Evolutionary conservation across 345 rosid species (phyloP).

Genomic region (Limnanthes douglasii): DNA sequence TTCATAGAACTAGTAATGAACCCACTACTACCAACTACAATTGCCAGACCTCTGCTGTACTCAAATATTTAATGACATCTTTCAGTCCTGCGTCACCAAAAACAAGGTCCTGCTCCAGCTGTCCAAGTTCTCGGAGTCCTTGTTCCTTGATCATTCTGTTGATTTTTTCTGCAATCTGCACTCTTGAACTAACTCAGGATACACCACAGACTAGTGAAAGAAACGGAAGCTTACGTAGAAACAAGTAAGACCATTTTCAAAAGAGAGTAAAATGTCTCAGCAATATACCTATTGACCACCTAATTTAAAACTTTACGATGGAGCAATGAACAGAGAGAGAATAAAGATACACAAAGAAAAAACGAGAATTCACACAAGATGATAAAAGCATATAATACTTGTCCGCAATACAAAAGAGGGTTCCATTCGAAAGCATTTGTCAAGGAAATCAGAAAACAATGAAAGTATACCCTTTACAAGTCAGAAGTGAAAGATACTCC

Average conservation of each 20-base stretch:
- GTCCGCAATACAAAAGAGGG: too few species aligned
- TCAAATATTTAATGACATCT: slow-evolving; percentile 73
- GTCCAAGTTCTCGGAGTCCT: slow-evolving; percentile 77
- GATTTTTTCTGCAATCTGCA: slow-evolving; percentile 90
- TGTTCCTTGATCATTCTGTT: slow-evolving; percentile 63
- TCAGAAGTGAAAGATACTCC: too few species aligned
- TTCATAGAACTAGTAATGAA: slow-evolving; percentile 1
- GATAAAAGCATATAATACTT: too few species aligned
- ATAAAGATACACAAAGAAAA: too few species aligned
- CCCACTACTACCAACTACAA: slow-evolving; percentile 5
- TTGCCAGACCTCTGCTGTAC: slow-evolving; percentile 37
- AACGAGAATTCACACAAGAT: too few species aligned
- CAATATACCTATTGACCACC: too few species aligned
- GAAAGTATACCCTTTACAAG: too few species aligned
- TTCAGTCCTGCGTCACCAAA: slow-evolving; percentile 98
- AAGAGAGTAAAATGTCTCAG: background rate
- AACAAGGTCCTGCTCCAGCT: slow-evolving; percentile 90
- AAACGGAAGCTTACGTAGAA: slow-evolving; percentile 4
- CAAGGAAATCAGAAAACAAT: too few species aligned
- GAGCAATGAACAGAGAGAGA: too few species aligned
- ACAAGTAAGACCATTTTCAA: slow-evolving; percentile 1
- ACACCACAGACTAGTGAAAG: too few species aligned
- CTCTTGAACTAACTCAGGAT: background rate
- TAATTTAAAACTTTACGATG: background rate
- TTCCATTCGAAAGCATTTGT: too few species aligned